Conservation (phyloP, 208 protist species). For the Trypanosoma conorhini region DNA sequence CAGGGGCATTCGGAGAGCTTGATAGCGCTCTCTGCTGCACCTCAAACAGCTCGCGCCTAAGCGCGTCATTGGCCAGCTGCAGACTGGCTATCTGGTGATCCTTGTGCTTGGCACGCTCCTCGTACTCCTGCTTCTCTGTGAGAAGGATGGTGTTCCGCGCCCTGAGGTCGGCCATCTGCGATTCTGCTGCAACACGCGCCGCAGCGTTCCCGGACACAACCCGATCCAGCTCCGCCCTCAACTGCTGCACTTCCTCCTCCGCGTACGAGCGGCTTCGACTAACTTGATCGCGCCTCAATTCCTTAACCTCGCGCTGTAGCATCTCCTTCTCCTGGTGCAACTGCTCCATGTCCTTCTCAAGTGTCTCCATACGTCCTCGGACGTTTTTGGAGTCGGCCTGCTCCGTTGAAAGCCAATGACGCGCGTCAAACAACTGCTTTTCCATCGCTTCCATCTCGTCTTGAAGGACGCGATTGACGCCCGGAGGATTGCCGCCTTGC, state of each 20-base stretch:
- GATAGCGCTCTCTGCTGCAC: conserved; percentile 23
- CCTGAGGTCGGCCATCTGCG: conserved; percentile 19
- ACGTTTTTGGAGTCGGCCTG: conserved; percentile 30
- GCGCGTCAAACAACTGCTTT: conserved; percentile 40
- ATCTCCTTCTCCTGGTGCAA: conserved; percentile 32
- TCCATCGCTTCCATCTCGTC: conserved; percentile 45
- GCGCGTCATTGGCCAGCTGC: conserved; percentile 13
- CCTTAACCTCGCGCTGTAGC: conserved; percentile 20
- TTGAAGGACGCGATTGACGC: conserved; percentile 10
- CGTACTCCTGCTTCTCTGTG: conserved; percentile 14
- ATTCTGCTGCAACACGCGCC: conserved; percentile 5
- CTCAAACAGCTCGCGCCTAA: conserved; percentile 25
- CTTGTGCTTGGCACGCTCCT: conserved; percentile 4
- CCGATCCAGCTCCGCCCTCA: conserved; percentile 20
- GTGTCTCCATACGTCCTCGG: conserved; percentile 22
- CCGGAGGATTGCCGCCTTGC: neutral
- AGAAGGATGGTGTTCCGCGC: conserved; percentile 12
- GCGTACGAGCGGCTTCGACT: conserved; percentile 2
- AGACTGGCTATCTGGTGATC: conserved; percentile 22
- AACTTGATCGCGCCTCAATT: conserved; percentile 7
- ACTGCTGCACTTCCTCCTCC: conserved; percentile 23
- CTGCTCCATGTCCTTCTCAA: conserved; percentile 11
- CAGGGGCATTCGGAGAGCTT: conserved; percentile 2
- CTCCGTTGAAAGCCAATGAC: conserved; percentile 36
- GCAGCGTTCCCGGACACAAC: conserved; percentile 10